phyloP scores from a whole-genome alignment of 2,329 filamentous ascomycete genomes.

The Trichoderma afroharzianum region DNA sequence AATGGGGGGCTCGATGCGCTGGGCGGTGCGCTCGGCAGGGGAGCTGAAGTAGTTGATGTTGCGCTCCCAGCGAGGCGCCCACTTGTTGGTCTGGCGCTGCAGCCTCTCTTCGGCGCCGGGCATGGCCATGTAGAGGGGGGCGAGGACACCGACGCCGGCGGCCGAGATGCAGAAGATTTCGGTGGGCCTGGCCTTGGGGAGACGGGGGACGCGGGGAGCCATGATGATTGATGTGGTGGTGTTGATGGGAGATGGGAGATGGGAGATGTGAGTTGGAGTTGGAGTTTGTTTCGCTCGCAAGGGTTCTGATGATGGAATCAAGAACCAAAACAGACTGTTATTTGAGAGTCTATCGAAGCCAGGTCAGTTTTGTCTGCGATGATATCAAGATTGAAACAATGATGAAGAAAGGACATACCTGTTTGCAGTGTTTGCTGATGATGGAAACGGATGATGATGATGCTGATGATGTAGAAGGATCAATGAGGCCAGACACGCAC shows the following conservation, averaged over 20 bases:
- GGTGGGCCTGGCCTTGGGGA: constrained; percentile 46
- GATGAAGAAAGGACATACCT: not conserved
- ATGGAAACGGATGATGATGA: not conserved
- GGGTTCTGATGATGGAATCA: constrained; percentile 6
- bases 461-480: not conserved
- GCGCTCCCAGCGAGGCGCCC: constrained; percentile 58
- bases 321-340: not conserved
- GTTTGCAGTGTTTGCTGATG: not conserved
- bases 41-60: constrained; percentile 52
- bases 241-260: not conserved
- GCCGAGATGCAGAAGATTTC: constrained; percentile 53
- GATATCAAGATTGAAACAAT: not conserved
- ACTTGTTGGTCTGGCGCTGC: constrained; percentile 51
- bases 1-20: constrained; percentile 47
- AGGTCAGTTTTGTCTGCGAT: not conserved
- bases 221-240: constrained; percentile 36
- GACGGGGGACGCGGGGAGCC: constrained; percentile 43
- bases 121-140: constrained; percentile 55
- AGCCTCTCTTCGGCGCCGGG: constrained; percentile 54
- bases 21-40: constrained; percentile 45
- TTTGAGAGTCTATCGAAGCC: not conserved
- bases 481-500: not conserved
- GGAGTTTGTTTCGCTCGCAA: too few species aligned
- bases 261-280: too few species aligned
- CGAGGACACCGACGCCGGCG: constrained; percentile 51